A percentile compares a stretch with the other conserved stretches of the same genome.
Conservation (phyloP, 208 protist genomes). For the Leishmania aethiopica region DNA sequence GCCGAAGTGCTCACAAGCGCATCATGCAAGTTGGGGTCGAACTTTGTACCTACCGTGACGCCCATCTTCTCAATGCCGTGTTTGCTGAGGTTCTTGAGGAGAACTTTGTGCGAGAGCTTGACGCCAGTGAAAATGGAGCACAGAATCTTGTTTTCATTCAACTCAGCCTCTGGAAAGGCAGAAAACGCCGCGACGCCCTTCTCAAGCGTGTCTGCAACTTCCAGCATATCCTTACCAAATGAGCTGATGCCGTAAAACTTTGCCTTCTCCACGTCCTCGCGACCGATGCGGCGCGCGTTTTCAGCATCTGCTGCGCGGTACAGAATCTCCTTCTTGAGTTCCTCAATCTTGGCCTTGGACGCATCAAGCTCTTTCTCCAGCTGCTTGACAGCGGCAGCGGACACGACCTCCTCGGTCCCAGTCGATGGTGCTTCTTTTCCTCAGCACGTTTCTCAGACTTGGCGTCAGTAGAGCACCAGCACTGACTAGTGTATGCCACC, state of each 20-base stretch:
- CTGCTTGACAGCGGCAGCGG: constrained; percentile 34
- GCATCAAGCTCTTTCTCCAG: constrained; percentile 76
- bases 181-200: constrained; percentile 81
- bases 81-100: constrained; percentile 83
- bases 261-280: constrained; percentile 91
- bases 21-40: constrained; percentile 93
- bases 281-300: constrained; percentile 88
- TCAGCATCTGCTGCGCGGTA: constrained; percentile 90
- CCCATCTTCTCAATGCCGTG: constrained; percentile 91
- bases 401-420: constrained; percentile 33
- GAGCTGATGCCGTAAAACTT: constrained; percentile 86
- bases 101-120: constrained; percentile 85
- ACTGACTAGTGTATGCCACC: constrained; percentile 9
- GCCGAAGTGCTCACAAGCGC: constrained; percentile 82
- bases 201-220: constrained; percentile 93
- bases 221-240: constrained; percentile 93
- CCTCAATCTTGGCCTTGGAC: constrained; percentile 53
- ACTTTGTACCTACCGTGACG: constrained; percentile 62
- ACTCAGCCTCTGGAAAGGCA: constrained; percentile 45
- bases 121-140: constrained; percentile 79
- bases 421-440: constrained; percentile 22
- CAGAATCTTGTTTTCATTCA: constrained; percentile 67
- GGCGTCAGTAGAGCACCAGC: constrained; percentile 48
- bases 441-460: constrained; percentile 33
- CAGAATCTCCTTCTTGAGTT: constrained; percentile 85